Percentiles rank a stretch among this genome's conserved stretches.
Conservation (phyloP, 768 basidiomycete genomes). For the Nidularia sp. region DNA sequence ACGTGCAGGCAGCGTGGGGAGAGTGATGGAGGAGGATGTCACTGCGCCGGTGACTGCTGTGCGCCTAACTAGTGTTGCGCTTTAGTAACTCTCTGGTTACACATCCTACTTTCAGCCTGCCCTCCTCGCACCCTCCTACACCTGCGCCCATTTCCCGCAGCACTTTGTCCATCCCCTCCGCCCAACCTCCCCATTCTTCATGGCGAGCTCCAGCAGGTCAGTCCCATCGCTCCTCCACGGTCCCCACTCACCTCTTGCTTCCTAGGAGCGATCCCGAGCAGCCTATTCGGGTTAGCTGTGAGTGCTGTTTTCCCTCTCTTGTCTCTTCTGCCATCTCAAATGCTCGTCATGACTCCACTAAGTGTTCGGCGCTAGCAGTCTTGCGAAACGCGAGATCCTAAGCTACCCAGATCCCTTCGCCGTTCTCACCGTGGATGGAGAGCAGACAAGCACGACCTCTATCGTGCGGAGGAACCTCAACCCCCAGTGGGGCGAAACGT, state of each 20-base stretch:
- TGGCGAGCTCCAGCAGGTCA: conserved; percentile 31
- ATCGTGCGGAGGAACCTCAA: conserved; percentile 65
- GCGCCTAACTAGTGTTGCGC: background rate
- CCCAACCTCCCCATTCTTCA: conserved; percentile 1
- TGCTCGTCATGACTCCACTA: conserved; percentile 1
- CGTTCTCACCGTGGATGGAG: conserved; percentile 81
- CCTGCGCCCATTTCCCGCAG: background rate
- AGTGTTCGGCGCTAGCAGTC: conserved; percentile 77
- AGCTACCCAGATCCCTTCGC: conserved; percentile 87
- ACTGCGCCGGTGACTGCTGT: background rate
- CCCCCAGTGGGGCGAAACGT: conserved; percentile 82
- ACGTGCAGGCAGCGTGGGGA: background rate
- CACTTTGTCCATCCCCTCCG: background rate
- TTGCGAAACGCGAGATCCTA: conserved; percentile 75
- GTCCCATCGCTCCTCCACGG: conserved; percentile 6
- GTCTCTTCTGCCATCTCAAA: background rate
- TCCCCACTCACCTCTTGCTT: conserved; percentile 7
- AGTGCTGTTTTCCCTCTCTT: conserved; percentile 12
- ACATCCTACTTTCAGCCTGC: background rate
- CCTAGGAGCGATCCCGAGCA: conserved; percentile 38
- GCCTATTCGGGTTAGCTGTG: conserved; percentile 47
- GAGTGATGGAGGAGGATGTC: background rate
- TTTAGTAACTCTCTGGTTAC: background rate
- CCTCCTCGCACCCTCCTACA: conserved; percentile 2
- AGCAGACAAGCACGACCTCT: conserved; percentile 76